Conservation (phyloP, 2,329 filamentous ascomycete species). For the Dothiorella sarmentorum region DNA sequence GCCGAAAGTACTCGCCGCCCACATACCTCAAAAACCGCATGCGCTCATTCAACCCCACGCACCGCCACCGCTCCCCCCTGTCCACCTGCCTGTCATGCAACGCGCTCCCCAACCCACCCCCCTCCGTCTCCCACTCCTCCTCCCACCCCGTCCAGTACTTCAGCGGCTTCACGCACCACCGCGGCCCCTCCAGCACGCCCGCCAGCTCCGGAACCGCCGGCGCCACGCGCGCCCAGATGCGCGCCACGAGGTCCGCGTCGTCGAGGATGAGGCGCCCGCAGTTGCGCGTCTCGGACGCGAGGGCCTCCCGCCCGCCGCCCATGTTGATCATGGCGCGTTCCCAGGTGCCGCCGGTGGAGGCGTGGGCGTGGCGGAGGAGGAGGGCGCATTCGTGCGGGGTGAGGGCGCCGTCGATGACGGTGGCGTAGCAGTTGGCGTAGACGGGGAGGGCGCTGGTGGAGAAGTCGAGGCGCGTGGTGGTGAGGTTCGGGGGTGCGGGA, state of each 20-base stretch:
- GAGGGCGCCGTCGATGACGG: constrained; percentile 62
- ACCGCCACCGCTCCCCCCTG: constrained; percentile 37
- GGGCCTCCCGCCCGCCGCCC: constrained; percentile 58
- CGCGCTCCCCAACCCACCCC: neutral
- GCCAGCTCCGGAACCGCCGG: constrained; percentile 45
- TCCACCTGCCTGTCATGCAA: constrained; percentile 26
- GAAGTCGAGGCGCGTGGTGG: constrained; percentile 54
- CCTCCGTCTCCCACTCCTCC: neutral
- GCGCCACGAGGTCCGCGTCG: constrained; percentile 56
- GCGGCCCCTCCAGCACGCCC: constrained; percentile 32
- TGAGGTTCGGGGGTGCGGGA: constrained; percentile 45
- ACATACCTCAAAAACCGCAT: constrained; percentile 74
- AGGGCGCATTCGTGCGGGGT: constrained; percentile 58
- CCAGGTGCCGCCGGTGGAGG: constrained; percentile 49
- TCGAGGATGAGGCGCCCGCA: constrained; percentile 79
- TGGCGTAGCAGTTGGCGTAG: constrained; percentile 55
- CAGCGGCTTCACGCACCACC: neutral
- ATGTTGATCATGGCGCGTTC: constrained; percentile 65
- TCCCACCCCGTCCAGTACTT: neutral
- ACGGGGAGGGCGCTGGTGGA: constrained; percentile 37
- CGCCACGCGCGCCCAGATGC: constrained; percentile 58
- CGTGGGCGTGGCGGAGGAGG: constrained; percentile 31
- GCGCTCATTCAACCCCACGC: constrained; percentile 62
- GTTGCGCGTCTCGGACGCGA: constrained; percentile 59
- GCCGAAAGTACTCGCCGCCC: constrained; percentile 68